phyloP scores from a whole-genome alignment of 2,329 filamentous ascomycete species.

The Venturia effusa region DNA sequence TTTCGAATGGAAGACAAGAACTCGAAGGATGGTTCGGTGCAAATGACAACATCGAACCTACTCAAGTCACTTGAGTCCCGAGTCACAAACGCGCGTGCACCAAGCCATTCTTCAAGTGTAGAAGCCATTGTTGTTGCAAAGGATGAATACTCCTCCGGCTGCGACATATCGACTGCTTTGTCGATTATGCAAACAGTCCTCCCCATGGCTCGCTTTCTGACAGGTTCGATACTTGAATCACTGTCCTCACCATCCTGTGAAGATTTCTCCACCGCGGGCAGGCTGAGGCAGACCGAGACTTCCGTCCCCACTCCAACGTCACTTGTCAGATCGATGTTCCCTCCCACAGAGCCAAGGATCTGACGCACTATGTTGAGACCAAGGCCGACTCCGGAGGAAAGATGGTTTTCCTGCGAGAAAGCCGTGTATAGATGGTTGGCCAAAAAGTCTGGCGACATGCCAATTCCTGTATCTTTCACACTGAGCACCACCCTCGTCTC shows the following conservation, averaged over 20 bases:
- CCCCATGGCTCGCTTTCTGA: not conserved
- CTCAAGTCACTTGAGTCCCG: not conserved
- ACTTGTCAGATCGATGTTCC: conserved; percentile 26
- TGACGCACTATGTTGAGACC: conserved; percentile 30
- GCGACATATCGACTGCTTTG: not conserved
- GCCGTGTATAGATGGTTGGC: conserved; percentile 26
- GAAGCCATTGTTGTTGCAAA: not conserved
- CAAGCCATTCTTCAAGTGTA: not conserved
- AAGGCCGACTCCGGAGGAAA: conserved; percentile 28
- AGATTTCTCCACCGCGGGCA: not conserved
- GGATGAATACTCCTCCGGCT: not conserved
- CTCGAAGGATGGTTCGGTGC: conserved; percentile 22
- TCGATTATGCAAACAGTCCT: not conserved
- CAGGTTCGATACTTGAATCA: not conserved
- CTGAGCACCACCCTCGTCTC: conserved; percentile 21
- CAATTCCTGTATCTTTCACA: conserved; percentile 28
- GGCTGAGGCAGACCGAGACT: conserved; percentile 21
- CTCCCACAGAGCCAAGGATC: conserved; percentile 26
- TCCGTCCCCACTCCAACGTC: conserved; percentile 26
- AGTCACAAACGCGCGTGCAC: not conserved
- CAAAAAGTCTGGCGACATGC: conserved; percentile 29
- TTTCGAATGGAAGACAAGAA: conserved; percentile 20
- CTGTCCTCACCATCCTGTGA: not conserved
- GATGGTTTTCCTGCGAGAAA: conserved; percentile 28
- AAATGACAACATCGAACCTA: conserved; percentile 22